These are phyloP conservation scores for Globisporangium emineosum DNA, from an alignment of 352 stramenopile species.

Conservation along the genomic window DNA sequence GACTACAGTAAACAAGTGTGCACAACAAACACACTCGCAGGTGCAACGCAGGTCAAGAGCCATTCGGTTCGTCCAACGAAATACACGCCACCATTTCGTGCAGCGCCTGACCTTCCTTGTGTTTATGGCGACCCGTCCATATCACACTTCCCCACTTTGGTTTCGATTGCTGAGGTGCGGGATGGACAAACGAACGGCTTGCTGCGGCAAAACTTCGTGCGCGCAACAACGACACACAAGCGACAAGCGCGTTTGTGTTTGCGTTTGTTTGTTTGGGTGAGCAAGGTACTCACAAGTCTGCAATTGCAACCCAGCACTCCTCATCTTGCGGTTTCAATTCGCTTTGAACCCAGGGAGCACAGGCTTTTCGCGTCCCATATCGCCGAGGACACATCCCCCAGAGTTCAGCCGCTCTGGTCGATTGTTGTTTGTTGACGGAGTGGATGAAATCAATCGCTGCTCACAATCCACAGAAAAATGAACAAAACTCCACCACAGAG, in stretches of 20 bases:
- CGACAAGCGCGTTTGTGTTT: no score
- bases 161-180: background rate
- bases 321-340: no score
- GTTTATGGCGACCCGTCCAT: background rate
- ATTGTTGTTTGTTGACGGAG: background rate
- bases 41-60: background rate
- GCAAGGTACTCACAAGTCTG: no score
- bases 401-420: background rate
- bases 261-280: no score
- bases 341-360: no score
- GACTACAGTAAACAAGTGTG: background rate
- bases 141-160: background rate
- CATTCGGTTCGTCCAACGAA: background rate
- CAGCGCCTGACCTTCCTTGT: background rate
- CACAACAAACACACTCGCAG: background rate
- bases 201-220: no score
- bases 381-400: background rate
- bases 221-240: background rate
- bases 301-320: no score
- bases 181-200: background rate
- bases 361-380: background rate
- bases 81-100: conserved; percentile 3
- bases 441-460: background rate
- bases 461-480: background rate
- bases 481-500: background rate